A percentile compares a stretch with the other conserved stretches of the same genome.
phyloP scores from a whole-genome alignment of 1,139 yeast species.

The Pichia sp. region DNA sequence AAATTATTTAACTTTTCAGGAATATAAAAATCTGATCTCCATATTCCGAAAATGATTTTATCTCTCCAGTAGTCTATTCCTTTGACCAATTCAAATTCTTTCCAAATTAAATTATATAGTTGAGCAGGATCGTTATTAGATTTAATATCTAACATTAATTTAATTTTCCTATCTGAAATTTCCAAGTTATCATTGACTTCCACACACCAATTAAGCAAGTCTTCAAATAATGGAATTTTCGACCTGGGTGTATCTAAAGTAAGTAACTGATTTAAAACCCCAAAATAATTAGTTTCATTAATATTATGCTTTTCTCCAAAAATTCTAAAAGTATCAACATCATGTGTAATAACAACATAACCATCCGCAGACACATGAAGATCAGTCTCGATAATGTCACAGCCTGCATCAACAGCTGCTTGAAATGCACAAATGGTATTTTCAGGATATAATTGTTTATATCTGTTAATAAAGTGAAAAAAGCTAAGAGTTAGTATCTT shows the following conservation, averaged over 20 bases:
- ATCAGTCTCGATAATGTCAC: conserved; percentile 75
- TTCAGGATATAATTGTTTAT: conserved; percentile 64
- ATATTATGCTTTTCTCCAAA: conserved; percentile 46
- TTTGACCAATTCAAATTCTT: conserved; percentile 36
- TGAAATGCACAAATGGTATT: conserved; percentile 71
- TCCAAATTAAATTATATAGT: conserved; percentile 47
- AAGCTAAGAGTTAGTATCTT: too few species aligned
- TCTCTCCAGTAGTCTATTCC: conserved; percentile 53
- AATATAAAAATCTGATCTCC: conserved; percentile 65
- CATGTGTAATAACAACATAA: conserved; percentile 72
- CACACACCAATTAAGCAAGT: conserved; percentile 55
- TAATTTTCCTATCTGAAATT: conserved; percentile 26
- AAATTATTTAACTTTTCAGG: conserved; percentile 38
- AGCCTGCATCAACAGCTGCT: conserved; percentile 65
- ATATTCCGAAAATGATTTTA: conserved; percentile 70
- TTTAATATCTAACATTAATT: conserved; percentile 80
- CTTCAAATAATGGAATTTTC: conserved; percentile 54
- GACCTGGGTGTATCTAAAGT: conserved; percentile 49
- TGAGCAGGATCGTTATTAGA: conserved; percentile 53
- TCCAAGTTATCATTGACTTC: conserved; percentile 28
- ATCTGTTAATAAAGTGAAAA: conserved; percentile 22
- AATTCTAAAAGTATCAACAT: conserved; percentile 52
- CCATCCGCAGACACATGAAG: conserved; percentile 73
- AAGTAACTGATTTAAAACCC: conserved; percentile 43
- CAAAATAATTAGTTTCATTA: conserved; percentile 36